Evolutionary conservation across 345 rosid genomes (phyloP), one percentile per base, ranked within the genome.

Genomic region (Adansonia digitata): DNA sequence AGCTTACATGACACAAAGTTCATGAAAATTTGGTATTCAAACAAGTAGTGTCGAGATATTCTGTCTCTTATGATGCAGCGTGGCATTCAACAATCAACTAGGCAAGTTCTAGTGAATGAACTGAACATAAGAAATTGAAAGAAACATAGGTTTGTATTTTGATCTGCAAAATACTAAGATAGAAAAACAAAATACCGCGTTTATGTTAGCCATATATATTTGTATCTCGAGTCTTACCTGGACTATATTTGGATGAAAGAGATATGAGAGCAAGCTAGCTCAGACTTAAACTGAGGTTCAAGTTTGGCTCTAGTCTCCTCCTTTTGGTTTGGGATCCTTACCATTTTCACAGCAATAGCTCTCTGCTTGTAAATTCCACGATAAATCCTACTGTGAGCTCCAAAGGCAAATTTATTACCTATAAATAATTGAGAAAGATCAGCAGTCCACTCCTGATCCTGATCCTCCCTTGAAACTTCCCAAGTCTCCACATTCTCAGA

Each of bases 281-380:
- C 98, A 17, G 92, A 91, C 83, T 87, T 94, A 59, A 94, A 94
- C 82, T 94, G 97, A 75, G 88, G 97, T 78, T 94, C 97, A n/a
- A 94, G 95, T 35, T 82, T 74, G 71, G 91, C 63, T 55, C 92
- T 78, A 45, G 98, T 94, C 81, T 94, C 97, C 74, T 89, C 97
- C 13, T 79, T 75, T 9, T 92, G 97, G 75, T 83, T 91, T n/a
- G 97, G 97, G 71, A 94, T 88, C 80, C 97, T 87, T 48, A 94
- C 98, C 98, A 94, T 94, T 82, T 94, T 94, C 61, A 94, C 94
- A 0, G 98, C 98, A 17, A 94, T 97, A 0, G 98, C 97, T 80
- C 97, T 89, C 83, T 94, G 98, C 86, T 89, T 94, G 59, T 94
- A 94, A 82, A 94, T 94, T 6, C 98, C 98, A 10, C 98, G 84